Evolutionary conservation across 257 asterid genomes (phyloP).

Genomic region (Leonotis leonurus): DNA sequence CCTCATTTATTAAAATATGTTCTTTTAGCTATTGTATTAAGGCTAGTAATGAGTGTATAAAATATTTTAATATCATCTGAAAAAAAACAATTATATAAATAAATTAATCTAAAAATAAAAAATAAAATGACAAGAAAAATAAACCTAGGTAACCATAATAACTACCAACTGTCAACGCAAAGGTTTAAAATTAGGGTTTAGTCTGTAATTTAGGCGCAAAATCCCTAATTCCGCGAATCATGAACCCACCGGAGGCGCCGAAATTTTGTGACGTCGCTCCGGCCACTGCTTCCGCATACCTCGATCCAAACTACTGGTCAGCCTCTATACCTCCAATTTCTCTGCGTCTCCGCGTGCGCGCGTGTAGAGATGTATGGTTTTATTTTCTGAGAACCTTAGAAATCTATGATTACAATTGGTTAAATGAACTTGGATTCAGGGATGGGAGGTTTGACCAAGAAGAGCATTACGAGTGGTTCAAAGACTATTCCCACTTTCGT

Average conservation of each 20-base stretch:
- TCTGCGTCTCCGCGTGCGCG: background rate
- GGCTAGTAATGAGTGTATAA: too few relatives aligned
- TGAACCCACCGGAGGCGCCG: constrained; percentile 27
- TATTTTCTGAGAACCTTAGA: too few relatives aligned
- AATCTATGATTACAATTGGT: background rate
- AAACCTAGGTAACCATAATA: background rate
- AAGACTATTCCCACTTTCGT: constrained; percentile 77
- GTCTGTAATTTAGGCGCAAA: background rate
- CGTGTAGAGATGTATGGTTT: background rate
- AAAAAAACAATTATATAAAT: background rate
- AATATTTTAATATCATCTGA: too few relatives aligned
- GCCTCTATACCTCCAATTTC: constrained; percentile 3
- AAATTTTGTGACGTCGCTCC: constrained; percentile 52
- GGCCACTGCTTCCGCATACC: constrained; percentile 63
- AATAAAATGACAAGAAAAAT: background rate
- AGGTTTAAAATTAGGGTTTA: constrained; percentile 18
- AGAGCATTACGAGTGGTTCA: constrained; percentile 97
- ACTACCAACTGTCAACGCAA: background rate
- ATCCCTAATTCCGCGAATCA: constrained; percentile 12
- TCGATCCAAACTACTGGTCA: constrained; percentile 72
- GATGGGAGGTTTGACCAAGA: constrained; percentile 75
- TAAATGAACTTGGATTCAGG: constrained; percentile 34
- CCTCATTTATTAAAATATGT: too few relatives aligned
- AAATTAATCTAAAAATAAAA: background rate
- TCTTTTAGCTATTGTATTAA: too few relatives aligned